Percentiles rank a stretch among this genome's conserved stretches.
phyloP scores from a whole-genome alignment of 306 rosid species.

The Mimosa bimucronata region DNA sequence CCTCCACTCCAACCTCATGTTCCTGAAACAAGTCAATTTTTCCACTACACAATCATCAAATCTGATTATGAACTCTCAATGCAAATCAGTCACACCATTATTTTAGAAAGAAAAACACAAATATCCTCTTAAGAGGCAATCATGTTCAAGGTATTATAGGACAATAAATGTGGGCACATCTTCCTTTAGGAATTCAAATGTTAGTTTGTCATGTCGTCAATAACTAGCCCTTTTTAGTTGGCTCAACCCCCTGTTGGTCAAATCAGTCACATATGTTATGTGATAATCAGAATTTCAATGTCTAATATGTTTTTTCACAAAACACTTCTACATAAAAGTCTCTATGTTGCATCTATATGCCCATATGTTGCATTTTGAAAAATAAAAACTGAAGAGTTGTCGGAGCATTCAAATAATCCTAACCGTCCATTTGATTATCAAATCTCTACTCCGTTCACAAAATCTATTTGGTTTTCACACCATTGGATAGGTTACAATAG shows the following conservation, averaged over 20 bases:
- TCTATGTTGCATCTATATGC: not conserved
- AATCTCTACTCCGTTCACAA: not conserved
- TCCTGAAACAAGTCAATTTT: slow-evolving; percentile 47
- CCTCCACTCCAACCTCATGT: slow-evolving; percentile 40
- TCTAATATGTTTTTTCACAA: not conserved
- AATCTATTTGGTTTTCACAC: not conserved
- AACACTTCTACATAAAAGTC: not conserved
- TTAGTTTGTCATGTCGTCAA: no score
- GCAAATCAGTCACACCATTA: not conserved
- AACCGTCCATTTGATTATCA: not conserved
- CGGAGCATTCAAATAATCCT: not conserved
- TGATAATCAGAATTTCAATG: not conserved
- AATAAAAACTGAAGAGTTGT: not conserved
- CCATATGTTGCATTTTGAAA: not conserved
- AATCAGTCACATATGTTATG: not conserved
- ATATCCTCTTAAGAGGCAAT: no score
- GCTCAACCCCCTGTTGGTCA: no score
- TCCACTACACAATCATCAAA: slow-evolving; percentile 22
- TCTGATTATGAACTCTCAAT: slow-evolving; percentile 26
- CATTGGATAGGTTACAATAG: not conserved
- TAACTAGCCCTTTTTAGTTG: no score
- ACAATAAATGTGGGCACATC: no score
- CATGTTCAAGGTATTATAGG: no score
- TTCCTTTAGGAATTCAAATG: no score
- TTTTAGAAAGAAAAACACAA: no score